Evolutionary conservation across 805 yeast species (phyloP).

Genomic region (Yamadazyma insecticola): DNA sequence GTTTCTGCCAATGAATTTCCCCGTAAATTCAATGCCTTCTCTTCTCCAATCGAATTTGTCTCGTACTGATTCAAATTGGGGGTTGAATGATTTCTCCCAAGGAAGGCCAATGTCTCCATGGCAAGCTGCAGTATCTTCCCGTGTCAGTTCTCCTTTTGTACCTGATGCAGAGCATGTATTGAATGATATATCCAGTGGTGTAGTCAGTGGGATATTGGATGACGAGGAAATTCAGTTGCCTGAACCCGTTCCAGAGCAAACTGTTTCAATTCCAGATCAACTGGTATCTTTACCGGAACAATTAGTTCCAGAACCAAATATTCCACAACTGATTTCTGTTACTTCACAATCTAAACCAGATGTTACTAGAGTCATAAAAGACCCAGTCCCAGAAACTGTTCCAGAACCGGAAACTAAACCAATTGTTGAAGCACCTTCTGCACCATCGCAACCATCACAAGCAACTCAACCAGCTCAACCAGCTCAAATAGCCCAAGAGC

Average conservation of each 20-base stretch:
- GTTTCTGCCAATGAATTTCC: slow-evolving; percentile 4
- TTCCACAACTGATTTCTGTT: not conserved
- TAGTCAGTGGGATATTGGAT: slow-evolving; percentile 38
- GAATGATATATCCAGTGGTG: slow-evolving; percentile 34
- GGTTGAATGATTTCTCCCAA: slow-evolving; percentile 27
- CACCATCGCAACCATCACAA: slow-evolving; percentile 5
- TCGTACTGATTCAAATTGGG: slow-evolving; percentile 38
- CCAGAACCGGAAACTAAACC: slow-evolving; percentile 8
- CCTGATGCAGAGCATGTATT: slow-evolving; percentile 30
- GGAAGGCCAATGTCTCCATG: slow-evolving; percentile 41
- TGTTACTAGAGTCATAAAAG: slow-evolving; percentile 5
- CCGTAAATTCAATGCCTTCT: slow-evolving; percentile 30
- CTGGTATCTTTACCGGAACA: no score
- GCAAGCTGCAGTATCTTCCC: slow-evolving; percentile 31
- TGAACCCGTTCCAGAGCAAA: no score
- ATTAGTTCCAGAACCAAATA: no score
- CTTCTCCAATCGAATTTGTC: slow-evolving; percentile 31
- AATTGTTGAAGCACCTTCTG: not conserved
- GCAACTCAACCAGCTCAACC: no score
- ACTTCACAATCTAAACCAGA: slow-evolving; percentile 1
- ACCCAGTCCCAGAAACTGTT: slow-evolving; percentile 2
- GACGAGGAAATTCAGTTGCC: no score
- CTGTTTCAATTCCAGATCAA: no score
- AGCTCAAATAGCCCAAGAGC: no score
- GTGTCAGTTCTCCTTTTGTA: slow-evolving; percentile 39